Evolutionary conservation across 2,329 filamentous ascomycete genomes (phyloP), one percentile per base, ranked within the genome.

Genomic region (Fusarium kyushuense): DNA sequence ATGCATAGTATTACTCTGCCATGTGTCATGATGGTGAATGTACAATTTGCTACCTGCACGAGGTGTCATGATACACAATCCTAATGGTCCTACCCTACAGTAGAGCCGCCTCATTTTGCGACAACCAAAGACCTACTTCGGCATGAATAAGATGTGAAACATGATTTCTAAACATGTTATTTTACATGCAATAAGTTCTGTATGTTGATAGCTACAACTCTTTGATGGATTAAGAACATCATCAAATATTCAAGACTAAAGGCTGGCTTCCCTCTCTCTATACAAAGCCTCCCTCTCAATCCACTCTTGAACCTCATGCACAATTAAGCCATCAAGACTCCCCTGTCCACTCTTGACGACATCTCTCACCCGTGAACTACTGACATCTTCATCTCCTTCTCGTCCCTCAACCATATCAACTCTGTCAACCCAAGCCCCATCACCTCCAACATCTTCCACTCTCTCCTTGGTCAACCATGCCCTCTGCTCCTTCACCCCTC

Each of bases 291-390:
- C 81, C 13, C 79, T 77, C 63, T 84, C 76, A 29, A 94, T 83
- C 86, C 88, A 92, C 23, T 76, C 78, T 46, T 79, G 79, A 0
- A 94, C 86, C 3, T 83, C 82, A 3, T 77, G 75, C 0, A 86
- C 87, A 33, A 92, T 89, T 66, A 92, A 73, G 55, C 74, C 73
- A 19, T 74, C 75, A 51, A 93, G 77, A 54, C 73, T 76, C 79
- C 79, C 81, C 79, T 84, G 42, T 86, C 82, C 13, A 77, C 75
- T 7, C 59, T 80, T 82, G 2, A 86, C 86, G 8, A 88, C 85
- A 32, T 84, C 82, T 51, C 91, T 83, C 43, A 90, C 90, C 71
- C 81, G 84, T 9, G 92, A 93, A 66, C 86, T 89, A 65, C 86
- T 89, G 38, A 88, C 81, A 4, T 76, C 77, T 9, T 78, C 80